Percentiles rank a stretch among this genome's conserved stretches.
These are phyloP conservation scores for Hypericum perforatum DNA, from an alignment of 345 rosid species.

Conservation along the genomic window DNA sequence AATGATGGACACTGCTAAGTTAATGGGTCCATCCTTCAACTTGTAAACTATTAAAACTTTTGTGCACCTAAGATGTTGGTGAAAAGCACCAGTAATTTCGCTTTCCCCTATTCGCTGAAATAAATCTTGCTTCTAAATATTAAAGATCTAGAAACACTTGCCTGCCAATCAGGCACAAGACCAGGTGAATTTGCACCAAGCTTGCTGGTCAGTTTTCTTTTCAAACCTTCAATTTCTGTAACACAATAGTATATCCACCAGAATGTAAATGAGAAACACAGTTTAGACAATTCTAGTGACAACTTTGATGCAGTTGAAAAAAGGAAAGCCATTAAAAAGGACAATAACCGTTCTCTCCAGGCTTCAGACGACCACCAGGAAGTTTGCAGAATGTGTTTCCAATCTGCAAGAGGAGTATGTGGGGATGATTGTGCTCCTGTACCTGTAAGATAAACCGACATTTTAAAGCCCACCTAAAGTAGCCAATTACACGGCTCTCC, in stretches of 20 bases:
- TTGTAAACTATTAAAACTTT: no score
- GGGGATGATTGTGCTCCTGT: conserved; percentile 96
- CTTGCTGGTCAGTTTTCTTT: conserved; percentile 88
- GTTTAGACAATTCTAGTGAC: neutral
- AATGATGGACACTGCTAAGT: no score
- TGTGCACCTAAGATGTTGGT: no score
- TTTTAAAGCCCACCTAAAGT: neutral
- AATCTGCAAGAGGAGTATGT: conserved; percentile 89
- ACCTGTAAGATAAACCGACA: conserved; percentile 46
- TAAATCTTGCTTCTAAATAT: no score
- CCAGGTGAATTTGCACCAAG: conserved; percentile 82
- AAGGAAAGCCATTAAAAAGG: neutral
- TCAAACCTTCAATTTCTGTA: conserved; percentile 87
- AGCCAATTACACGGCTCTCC: neutral
- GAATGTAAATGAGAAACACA: neutral
- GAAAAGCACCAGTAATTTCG: no score
- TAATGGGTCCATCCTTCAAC: no score
- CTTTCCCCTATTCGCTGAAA: no score
- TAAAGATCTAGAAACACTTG: conserved; percentile 9
- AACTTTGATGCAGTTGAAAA: neutral
- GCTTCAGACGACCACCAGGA: conserved; percentile 94
- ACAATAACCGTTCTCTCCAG: conserved; percentile 84
- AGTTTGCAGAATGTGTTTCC: conserved; percentile 98
- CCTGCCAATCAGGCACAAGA: conserved; percentile 93
- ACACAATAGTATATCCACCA: conserved; percentile 2